These are phyloP conservation scores for Cynanchum wilfordii DNA, from an alignment of 257 asterid genomes.

Conservation along the genomic window DNA sequence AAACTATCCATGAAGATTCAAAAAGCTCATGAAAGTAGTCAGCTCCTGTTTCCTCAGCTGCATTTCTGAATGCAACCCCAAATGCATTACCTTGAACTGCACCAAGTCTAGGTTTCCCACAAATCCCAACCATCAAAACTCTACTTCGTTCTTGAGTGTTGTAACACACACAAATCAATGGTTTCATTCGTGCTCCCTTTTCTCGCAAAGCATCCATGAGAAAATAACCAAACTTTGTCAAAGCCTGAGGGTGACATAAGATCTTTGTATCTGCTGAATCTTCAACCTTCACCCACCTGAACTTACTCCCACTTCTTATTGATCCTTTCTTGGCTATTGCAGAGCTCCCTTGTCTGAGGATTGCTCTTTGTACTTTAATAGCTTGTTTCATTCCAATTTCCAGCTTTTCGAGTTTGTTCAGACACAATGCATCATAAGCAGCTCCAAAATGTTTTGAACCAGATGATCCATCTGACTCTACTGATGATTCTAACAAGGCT, in stretches of 20 bases:
- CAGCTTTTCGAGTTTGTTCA: slow-evolving; percentile 67
- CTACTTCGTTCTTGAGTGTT: slow-evolving; percentile 49
- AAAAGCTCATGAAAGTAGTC: slow-evolving; percentile 96
- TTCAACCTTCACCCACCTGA: slow-evolving; percentile 94
- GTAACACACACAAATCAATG: slow-evolving; percentile 83
- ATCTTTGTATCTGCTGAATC: slow-evolving; percentile 76
- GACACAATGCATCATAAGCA: slow-evolving; percentile 83
- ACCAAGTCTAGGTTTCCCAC: slow-evolving; percentile 93
- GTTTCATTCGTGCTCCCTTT: slow-evolving; percentile 98
- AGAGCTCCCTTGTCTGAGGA: slow-evolving; percentile 93
- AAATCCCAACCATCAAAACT: slow-evolving; percentile 80
- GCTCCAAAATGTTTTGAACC: slow-evolving; percentile 70
- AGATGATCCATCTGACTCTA: slow-evolving; percentile 78
- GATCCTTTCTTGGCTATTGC: slow-evolving; percentile 93
- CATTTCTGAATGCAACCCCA: slow-evolving; percentile 83
- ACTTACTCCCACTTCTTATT: slow-evolving; percentile 91
- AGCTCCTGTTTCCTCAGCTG: slow-evolving; percentile 89
- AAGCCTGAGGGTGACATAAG: slow-evolving; percentile 84
- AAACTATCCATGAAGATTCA: slow-evolving; percentile 92
- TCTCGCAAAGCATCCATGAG: slow-evolving; percentile 93
- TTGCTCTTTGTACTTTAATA: slow-evolving; percentile 86
- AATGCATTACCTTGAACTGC: slow-evolving; percentile 94
- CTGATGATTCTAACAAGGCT: slow-evolving; percentile 73
- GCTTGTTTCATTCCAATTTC: slow-evolving; percentile 91
- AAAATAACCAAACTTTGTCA: slow-evolving; percentile 85